Conservation (phyloP, 495 filamentous ascomycete genomes). For the Astrothelium macrocarpum region DNA sequence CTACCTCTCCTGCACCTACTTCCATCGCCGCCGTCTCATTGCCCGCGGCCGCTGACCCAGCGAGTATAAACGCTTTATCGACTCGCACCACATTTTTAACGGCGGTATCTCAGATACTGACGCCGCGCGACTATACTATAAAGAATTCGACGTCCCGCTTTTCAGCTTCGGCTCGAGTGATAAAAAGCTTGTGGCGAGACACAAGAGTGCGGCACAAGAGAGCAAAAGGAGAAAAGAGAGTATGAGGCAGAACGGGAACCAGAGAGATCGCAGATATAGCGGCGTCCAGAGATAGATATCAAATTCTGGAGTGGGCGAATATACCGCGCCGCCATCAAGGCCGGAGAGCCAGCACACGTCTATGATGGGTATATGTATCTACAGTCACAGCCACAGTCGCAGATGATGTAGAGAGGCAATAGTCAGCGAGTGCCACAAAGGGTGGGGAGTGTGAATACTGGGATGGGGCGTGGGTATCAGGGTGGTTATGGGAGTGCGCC, state of each 20-base stretch:
- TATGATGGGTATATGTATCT: neutral
- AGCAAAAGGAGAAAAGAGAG: neutral
- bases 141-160: neutral
- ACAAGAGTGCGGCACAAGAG: neutral
- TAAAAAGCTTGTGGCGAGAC: neutral
- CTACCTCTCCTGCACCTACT: constrained; percentile 34
- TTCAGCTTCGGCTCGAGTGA: neutral
- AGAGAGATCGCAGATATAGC: neutral
- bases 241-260: no score
- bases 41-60: constrained; percentile 19
- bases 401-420: neutral
- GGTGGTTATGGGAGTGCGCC: neutral
- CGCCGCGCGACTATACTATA: neutral
- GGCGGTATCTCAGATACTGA: constrained; percentile 12
- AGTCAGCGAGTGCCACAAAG: neutral
- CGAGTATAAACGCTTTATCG: constrained; percentile 16
- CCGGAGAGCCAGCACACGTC: neutral
- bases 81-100: constrained; percentile 14
- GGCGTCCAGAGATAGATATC: neutral
- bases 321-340: neutral
- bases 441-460: neutral
- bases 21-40: constrained; percentile 28
- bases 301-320: neutral
- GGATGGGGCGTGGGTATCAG: neutral
- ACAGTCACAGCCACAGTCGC: neutral